These are phyloP conservation scores for Tranzscheliella williamsii DNA, from an alignment of 1,284 basidiomycete species.

Conservation along the genomic window DNA sequence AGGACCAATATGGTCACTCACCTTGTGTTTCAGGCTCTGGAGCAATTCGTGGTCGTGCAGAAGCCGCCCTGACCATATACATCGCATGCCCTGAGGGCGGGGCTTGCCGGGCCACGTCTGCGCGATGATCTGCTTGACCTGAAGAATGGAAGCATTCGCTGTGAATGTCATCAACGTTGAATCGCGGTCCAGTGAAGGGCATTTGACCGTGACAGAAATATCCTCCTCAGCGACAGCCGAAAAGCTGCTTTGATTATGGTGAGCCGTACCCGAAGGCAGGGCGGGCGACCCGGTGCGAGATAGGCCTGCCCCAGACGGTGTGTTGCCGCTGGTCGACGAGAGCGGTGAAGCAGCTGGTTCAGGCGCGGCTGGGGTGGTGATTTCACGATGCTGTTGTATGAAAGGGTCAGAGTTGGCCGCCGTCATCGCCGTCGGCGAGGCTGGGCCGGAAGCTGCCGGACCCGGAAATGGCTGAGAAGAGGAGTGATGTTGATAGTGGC, in stretches of 20 bases:
- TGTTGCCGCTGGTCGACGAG: no score
- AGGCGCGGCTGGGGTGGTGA: no score
- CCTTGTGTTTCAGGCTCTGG: conserved; percentile 8
- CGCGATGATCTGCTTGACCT: conserved; percentile 41
- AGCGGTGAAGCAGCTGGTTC: no score
- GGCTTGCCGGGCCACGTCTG: conserved; percentile 39
- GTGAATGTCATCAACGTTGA: conserved; percentile 19
- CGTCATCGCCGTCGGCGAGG: no score
- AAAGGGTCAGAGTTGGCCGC: no score
- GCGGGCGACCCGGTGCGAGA: no score
- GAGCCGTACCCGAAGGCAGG: no score
- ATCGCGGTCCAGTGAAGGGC: conserved; percentile 37
- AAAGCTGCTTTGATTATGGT: background rate
- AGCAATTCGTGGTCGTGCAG: conserved; percentile 32
- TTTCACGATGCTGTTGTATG: no score
- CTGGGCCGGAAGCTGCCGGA: no score
- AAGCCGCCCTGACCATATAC: conserved; percentile 45
- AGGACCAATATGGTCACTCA: conserved; percentile 10
- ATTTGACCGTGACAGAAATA: conserved; percentile 32
- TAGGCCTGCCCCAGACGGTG: no score
- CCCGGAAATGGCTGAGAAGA: no score
- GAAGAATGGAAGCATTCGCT: conserved; percentile 6
- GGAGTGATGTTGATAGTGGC: no score
- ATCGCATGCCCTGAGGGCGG: conserved; percentile 45
- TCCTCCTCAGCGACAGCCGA: background rate